phyloP scores from a whole-genome alignment of 495 filamentous ascomycete species.

The Neurospora terricola region DNA sequence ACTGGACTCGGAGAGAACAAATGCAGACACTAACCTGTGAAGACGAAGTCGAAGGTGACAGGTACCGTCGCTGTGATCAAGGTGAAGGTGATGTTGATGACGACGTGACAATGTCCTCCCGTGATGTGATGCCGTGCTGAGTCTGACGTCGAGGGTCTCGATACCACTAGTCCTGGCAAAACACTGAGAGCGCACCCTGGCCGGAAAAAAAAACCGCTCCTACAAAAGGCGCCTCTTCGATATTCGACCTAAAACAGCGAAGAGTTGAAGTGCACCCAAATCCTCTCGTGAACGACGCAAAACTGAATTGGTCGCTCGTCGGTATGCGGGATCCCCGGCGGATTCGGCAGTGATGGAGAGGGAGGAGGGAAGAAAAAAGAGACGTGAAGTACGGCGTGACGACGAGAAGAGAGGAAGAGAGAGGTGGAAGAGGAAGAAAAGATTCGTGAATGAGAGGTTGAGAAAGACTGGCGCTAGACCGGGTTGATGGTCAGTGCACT shows the following conservation, averaged over 20 bases:
- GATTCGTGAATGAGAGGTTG: constrained; percentile 14
- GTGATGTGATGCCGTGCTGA: neutral
- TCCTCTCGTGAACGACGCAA: constrained; percentile 28
- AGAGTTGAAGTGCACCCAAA: constrained; percentile 18
- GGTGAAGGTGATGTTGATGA: neutral
- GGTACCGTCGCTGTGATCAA: constrained; percentile 11
- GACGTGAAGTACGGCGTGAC: constrained; percentile 7
- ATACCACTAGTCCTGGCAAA: constrained; percentile 1
- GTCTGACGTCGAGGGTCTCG: neutral
- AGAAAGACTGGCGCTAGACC: constrained; percentile 4
- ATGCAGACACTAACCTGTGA: constrained; percentile 16
- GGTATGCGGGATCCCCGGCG: constrained; percentile 17
- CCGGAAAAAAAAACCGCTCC: constrained; percentile 13
- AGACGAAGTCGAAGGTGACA: constrained; percentile 7
- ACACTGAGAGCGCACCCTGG: constrained; percentile 11
- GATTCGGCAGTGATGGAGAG: constrained; percentile 14
- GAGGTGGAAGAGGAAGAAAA: constrained; percentile 14
- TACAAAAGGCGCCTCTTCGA: constrained; percentile 3
- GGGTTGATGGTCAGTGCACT: constrained; percentile 6
- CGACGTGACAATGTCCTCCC: constrained; percentile 5
- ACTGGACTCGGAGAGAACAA: neutral
- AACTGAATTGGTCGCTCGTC: constrained; percentile 33
- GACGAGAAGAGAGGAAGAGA: constrained; percentile 14
- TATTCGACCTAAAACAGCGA: constrained; percentile 14
- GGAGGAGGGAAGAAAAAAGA: constrained; percentile 8